Conservation (phyloP, 2,329 filamentous ascomycete species). For the Trichoderma atrobrunneum region DNA sequence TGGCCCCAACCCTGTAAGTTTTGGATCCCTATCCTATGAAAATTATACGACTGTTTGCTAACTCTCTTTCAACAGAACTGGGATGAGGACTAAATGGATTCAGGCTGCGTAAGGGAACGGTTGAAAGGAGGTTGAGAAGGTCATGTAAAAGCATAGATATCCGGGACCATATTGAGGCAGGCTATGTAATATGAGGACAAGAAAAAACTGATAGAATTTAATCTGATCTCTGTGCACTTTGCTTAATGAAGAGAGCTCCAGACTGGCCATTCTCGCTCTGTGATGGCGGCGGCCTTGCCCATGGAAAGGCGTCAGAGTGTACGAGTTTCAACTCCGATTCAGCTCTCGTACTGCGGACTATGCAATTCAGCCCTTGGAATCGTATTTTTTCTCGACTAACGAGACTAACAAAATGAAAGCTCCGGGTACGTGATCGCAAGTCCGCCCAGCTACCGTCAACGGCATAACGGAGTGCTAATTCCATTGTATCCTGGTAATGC, state of each 20-base stretch:
- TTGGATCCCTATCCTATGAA: background rate
- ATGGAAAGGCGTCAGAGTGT: background rate
- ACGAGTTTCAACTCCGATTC: background rate
- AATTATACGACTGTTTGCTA: constrained; percentile 24
- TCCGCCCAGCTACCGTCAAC: background rate
- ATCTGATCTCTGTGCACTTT: constrained; percentile 1
- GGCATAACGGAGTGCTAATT: background rate
- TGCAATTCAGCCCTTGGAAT: too few species aligned
- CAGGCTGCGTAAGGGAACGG: background rate
- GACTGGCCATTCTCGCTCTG: background rate
- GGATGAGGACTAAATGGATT: constrained; percentile 58
- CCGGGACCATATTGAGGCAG: constrained; percentile 11
- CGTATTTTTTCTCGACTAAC: too few species aligned
- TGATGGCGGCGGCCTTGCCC: background rate
- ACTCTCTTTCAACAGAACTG: constrained; percentile 49
- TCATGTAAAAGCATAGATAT: constrained; percentile 29
- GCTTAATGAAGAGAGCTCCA: background rate
- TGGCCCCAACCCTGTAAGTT: constrained; percentile 73
- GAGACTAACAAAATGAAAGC: background rate
- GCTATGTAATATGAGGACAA: constrained; percentile 15
- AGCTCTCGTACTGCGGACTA: background rate
- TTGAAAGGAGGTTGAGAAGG: background rate
- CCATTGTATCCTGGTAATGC: background rate
- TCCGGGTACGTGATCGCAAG: background rate
- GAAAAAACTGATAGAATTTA: constrained; percentile 18